phyloP scores from a whole-genome alignment of 164 flowering plant genomes.

The Pachysandra terminalis region DNA sequence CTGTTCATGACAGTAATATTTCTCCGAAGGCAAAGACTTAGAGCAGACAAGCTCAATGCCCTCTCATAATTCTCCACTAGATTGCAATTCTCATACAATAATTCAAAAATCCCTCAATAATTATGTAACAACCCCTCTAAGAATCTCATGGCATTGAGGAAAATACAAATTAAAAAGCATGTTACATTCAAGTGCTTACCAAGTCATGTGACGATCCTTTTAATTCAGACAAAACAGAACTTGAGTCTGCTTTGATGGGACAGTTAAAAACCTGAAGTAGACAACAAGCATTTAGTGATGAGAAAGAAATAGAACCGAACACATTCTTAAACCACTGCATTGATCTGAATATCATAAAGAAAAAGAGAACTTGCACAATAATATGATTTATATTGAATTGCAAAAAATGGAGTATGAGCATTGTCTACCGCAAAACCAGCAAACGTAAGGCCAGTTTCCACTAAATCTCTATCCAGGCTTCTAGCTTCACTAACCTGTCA shows the following conservation, averaged over 20 bases:
- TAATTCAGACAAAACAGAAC: constrained; percentile 68
- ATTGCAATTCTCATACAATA: not conserved
- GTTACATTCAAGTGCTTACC: constrained; percentile 38
- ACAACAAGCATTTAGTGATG: constrained; percentile 5
- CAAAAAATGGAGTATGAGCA: not conserved
- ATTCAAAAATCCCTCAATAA: not conserved
- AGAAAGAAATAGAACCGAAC: not conserved
- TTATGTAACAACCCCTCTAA: not conserved
- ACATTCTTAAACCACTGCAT: not conserved
- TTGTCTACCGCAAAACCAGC: constrained; percentile 89
- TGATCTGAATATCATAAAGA: not conserved
- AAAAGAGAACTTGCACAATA: not conserved
- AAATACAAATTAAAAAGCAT: not conserved
- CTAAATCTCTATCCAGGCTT: constrained; percentile 80
- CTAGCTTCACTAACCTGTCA: constrained; percentile 94
- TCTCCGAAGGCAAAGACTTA: not conserved
- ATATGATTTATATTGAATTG: not conserved
- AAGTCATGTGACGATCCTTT: constrained; percentile 89
- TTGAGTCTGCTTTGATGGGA: constrained; percentile 88
- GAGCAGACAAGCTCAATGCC: not conserved
- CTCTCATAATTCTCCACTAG: not conserved
- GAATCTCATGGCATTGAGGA: not conserved
- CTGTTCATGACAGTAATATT: no score
- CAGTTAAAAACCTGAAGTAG: constrained; percentile 84
- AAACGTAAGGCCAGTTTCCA: constrained; percentile 81